phyloP scores from a whole-genome alignment of 176 grass and related monocot genomes.

The Ensete glaucum region DNA sequence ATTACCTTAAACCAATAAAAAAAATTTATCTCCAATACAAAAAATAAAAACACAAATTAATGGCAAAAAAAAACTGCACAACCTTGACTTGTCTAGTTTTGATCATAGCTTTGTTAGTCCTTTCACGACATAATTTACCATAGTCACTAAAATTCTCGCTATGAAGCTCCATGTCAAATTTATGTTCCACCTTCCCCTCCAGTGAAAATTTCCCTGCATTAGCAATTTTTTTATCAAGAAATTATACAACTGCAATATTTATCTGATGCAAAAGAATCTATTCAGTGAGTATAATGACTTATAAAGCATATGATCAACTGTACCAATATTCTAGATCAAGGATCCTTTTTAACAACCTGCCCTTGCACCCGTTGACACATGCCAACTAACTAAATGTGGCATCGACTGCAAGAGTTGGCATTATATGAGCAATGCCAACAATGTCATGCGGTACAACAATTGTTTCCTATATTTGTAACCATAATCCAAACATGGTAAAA shows the following conservation, averaged over 20 bases:
- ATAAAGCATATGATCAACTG: not conserved
- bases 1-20: constrained; percentile 42
- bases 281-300: not conserved
- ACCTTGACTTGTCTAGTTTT: constrained; percentile 94
- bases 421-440: not conserved
- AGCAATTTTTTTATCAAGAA: not conserved
- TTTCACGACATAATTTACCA: constrained; percentile 80
- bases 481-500: not conserved
- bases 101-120: constrained; percentile 69
- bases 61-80: constrained; percentile 1
- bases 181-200: constrained; percentile 81
- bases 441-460: not conserved
- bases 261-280: not conserved
- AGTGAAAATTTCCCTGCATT: constrained; percentile 62
- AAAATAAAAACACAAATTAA: constrained; percentile 16
- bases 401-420: not conserved
- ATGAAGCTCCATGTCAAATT: constrained; percentile 89
- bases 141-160: constrained; percentile 81
- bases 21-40: constrained; percentile 6
- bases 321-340: not conserved
- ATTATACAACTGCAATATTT: too few relatives aligned
- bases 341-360: not conserved
- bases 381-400: not conserved
- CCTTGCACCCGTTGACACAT: not conserved
- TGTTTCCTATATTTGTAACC: not conserved